Conservation (phyloP, 148 eudicot species). For the Chenopodium formosanum region DNA sequence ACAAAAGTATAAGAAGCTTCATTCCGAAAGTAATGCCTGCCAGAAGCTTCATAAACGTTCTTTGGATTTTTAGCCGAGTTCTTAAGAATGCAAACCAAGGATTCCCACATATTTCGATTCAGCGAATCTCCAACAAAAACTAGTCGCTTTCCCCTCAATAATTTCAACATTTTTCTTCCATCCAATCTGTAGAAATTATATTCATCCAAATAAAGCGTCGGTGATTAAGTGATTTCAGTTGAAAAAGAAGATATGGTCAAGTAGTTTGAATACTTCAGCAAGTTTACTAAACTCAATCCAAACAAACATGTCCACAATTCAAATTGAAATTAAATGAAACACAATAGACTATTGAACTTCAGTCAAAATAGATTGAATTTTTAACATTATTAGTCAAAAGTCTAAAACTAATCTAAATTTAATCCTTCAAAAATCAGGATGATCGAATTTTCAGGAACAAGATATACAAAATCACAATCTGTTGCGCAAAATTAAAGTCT, state of each 20-base stretch:
- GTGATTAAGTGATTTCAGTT: neutral
- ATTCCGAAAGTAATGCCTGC: constrained; percentile 58
- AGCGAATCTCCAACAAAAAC: constrained; percentile 95
- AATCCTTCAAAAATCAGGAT: neutral
- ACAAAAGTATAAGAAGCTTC: constrained; percentile 86
- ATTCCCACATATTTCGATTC: constrained; percentile 98
- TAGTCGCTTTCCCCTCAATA: constrained; percentile 77
- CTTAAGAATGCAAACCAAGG: constrained; percentile 77
- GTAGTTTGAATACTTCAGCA: neutral
- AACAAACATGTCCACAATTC: neutral
- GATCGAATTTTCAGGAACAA: neutral
- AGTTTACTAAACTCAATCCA: neutral
- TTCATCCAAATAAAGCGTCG: constrained; percentile 4
- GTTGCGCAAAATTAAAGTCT: neutral
- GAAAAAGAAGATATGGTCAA: neutral
- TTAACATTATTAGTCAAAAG: too few relatives aligned
- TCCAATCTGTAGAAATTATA: constrained; percentile 45
- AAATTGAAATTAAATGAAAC: neutral
- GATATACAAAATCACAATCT: neutral
- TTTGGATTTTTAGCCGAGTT: constrained; percentile 61
- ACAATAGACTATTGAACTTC: neutral
- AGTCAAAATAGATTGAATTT: too few relatives aligned
- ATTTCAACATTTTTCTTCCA: constrained; percentile 62
- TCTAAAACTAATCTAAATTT: too few relatives aligned
- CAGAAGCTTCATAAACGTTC: constrained; percentile 79